Conservation (phyloP, 345 rosid species). For the Tarenaya hassleriana region DNA sequence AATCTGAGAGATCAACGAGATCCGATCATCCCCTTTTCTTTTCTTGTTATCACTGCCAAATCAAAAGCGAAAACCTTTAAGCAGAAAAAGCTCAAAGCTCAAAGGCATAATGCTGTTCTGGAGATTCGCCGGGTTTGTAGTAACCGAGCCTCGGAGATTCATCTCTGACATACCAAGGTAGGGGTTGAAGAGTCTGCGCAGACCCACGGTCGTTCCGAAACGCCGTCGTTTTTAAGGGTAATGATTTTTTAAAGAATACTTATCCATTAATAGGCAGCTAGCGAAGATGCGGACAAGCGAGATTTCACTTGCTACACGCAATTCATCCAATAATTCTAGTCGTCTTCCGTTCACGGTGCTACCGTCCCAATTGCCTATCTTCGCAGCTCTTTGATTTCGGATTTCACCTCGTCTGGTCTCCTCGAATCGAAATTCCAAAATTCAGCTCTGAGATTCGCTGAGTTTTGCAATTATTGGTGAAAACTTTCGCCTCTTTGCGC, state of each 20-base stretch:
- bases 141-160: too few species aligned
- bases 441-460: not conserved
- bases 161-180: too few species aligned
- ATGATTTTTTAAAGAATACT: not conserved
- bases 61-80: not conserved
- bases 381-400: too few species aligned
- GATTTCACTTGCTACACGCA: conserved; percentile 16
- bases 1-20: conserved; percentile 8
- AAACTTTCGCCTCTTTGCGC: not conserved
- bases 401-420: too few species aligned
- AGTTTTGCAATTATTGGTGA: not conserved
- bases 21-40: not conserved
- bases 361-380: conserved; percentile 1
- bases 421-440: not conserved
- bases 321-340: conserved; percentile 8
- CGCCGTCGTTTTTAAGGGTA: conserved; percentile 9
- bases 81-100: not conserved
- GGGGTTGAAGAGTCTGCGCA: not conserved
- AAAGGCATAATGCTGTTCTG: not conserved
- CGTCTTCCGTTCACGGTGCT: not conserved
- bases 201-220: conserved; percentile 1
- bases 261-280: conserved; percentile 2
- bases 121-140: not conserved
- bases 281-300: not conserved
- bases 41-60: not conserved